Evolutionary conservation across 139 green algal species (phyloP).

Genomic region (Astrephomene gubernaculifera): DNA sequence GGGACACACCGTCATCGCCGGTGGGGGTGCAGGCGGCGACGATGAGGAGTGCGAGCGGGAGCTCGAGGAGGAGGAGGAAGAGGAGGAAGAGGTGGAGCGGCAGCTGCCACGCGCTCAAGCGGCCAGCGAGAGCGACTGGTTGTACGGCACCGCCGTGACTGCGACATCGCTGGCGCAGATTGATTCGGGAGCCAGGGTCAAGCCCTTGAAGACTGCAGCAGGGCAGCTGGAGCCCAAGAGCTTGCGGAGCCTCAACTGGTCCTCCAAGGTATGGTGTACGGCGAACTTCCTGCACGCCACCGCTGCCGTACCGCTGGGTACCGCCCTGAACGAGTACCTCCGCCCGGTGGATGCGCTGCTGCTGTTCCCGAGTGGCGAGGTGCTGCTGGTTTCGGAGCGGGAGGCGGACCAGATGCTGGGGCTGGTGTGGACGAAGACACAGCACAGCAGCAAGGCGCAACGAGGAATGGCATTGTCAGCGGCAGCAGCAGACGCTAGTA

Average conservation of each 20-base stretch:
- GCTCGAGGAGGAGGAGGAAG: slow-evolving; percentile 64
- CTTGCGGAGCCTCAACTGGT: background rate
- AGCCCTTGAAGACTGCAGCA: background rate
- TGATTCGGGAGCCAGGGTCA: background rate
- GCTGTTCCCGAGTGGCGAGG: too few relatives aligned
- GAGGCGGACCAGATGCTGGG: too few relatives aligned
- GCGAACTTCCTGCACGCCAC: slow-evolving; percentile 53
- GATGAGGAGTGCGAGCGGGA: too few relatives aligned
- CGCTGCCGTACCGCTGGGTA: too few relatives aligned
- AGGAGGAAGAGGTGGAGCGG: slow-evolving; percentile 62
- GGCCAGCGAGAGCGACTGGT: slow-evolving; percentile 50
- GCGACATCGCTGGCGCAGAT: background rate
- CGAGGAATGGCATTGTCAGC: too few relatives aligned
- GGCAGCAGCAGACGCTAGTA: too few relatives aligned
- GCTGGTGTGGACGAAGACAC: background rate
- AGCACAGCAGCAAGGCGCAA: too few relatives aligned
- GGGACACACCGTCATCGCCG: background rate
- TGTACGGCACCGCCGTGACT: background rate
- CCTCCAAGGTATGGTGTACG: slow-evolving; percentile 32
- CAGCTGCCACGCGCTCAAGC: slow-evolving; percentile 30
- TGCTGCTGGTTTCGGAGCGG: too few relatives aligned
- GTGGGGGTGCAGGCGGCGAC: background rate
- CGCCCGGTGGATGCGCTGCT: too few relatives aligned
- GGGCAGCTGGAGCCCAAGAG: background rate
- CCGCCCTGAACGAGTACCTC: too few relatives aligned